These are phyloP conservation scores for Neonectria coccinea DNA, from an alignment of 2,329 filamentous ascomycete species.

Conservation along the genomic window DNA sequence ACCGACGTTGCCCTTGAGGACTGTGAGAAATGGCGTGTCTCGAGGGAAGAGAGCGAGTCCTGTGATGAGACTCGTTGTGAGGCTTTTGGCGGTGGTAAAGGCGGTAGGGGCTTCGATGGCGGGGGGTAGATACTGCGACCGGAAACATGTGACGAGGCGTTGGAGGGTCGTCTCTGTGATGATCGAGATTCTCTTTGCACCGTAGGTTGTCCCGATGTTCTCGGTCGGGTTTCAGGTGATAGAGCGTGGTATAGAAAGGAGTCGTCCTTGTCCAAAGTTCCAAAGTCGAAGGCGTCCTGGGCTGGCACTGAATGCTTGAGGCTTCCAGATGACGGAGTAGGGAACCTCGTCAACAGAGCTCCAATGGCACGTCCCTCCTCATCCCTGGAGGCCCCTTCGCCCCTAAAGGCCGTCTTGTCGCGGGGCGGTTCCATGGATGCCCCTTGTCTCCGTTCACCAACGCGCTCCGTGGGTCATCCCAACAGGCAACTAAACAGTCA, in stretches of 20 bases:
- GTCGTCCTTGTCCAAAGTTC: background rate
- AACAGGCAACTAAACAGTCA: background rate
- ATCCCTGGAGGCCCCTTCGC: background rate
- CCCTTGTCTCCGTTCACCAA: background rate
- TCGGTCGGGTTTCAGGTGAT: background rate
- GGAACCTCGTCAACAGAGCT: constrained; percentile 6
- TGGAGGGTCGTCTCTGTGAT: constrained; percentile 5
- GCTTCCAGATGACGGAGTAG: background rate
- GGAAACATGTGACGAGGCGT: constrained; percentile 5
- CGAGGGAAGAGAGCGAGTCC: constrained; percentile 30
- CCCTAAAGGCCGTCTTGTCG: background rate
- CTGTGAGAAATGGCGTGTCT: constrained; percentile 30
- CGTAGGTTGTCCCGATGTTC: background rate
- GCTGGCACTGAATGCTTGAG: background rate
- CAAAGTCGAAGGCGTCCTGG: background rate
- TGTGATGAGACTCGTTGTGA: constrained; percentile 22
- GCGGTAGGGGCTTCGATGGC: constrained; percentile 35
- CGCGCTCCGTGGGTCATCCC: background rate
- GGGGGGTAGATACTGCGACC: constrained; percentile 32
- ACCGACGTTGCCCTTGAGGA: constrained; percentile 23
- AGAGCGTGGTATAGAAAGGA: background rate
- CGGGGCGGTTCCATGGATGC: background rate
- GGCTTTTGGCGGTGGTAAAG: constrained; percentile 24
- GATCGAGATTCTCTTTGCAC: background rate
- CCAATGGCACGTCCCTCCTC: background rate